Evolutionary conservation across 2,329 filamentous ascomycete genomes (phyloP).

Genomic region (Thielaviopsis musarum): DNA sequence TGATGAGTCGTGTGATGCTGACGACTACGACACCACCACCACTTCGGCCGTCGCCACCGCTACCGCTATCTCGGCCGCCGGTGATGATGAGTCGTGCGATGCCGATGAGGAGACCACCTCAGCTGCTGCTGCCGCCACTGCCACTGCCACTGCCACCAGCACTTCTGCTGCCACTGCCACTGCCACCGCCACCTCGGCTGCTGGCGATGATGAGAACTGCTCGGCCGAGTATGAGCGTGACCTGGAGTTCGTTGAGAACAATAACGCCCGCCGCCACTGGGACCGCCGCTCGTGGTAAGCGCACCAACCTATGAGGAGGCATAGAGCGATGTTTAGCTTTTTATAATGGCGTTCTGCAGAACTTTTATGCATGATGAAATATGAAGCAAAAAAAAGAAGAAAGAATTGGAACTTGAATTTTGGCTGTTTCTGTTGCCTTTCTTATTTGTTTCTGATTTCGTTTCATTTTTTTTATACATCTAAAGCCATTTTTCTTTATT

Average conservation of each 20-base stretch:
- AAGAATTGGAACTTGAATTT: too few relatives aligned
- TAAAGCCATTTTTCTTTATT: too few relatives aligned
- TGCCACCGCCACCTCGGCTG: neutral
- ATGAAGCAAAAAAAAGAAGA: too few relatives aligned
- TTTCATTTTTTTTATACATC: too few relatives aligned
- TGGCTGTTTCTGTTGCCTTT: too few relatives aligned
- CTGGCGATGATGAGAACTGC: neutral
- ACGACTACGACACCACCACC: neutral
- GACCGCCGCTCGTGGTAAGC: constrained; percentile 10
- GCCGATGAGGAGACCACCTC: neutral
- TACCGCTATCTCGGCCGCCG: neutral
- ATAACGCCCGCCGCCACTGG: constrained; percentile 6
- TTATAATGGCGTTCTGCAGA: neutral
- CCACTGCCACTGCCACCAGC: neutral
- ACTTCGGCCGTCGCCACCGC: neutral
- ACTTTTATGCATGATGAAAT: too few relatives aligned
- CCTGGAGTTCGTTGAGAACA: constrained; percentile 3
- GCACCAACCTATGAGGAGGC: neutral
- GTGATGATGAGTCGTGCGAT: neutral
- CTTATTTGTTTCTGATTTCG: too few relatives aligned
- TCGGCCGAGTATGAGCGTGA: constrained; percentile 7
- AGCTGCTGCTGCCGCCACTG: neutral
- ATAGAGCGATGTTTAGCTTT: neutral
- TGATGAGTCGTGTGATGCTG: neutral
- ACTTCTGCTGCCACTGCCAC: neutral